Evolutionary conservation across 139 green algal genomes (phyloP).

Genomic region (Coelastrella sp.): DNA sequence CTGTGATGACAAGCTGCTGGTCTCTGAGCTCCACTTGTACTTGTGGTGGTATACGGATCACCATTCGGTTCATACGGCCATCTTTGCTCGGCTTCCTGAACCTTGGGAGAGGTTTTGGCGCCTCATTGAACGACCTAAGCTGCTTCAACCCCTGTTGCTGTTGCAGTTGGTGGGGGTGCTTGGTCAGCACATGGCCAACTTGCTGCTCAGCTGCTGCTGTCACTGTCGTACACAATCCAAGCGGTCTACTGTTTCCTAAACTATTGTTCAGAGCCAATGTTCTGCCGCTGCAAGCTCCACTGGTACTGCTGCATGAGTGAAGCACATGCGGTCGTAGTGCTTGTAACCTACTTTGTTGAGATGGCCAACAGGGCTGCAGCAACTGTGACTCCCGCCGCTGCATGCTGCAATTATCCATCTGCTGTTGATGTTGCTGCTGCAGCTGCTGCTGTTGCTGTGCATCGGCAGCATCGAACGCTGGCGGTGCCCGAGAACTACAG

Average conservation of each 20-base stretch:
- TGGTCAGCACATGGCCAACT: neutral
- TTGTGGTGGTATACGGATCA: constrained; percentile 43
- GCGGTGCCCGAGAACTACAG: no score
- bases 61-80: constrained; percentile 40
- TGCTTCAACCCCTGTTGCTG: constrained; percentile 7
- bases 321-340: neutral
- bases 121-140: constrained; percentile 1
- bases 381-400: neutral
- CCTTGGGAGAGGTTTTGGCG: constrained; percentile 34
- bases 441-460: neutral
- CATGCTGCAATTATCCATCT: neutral
- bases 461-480: neutral
- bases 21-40: constrained; percentile 17
- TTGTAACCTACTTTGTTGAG: neutral
- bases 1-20: neutral
- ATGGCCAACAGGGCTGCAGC: neutral
- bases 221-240: neutral
- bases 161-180: constrained; percentile 26
- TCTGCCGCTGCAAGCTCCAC: constrained; percentile 14
- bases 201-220: constrained; percentile 1
- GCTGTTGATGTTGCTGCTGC: neutral
- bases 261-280: neutral
- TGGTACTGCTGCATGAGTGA: constrained; percentile 1
- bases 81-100: constrained; percentile 22
- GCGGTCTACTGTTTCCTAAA: neutral